phyloP scores from a whole-genome alignment of 495 filamentous ascomycete genomes.

The Bacidia gigantensis region DNA sequence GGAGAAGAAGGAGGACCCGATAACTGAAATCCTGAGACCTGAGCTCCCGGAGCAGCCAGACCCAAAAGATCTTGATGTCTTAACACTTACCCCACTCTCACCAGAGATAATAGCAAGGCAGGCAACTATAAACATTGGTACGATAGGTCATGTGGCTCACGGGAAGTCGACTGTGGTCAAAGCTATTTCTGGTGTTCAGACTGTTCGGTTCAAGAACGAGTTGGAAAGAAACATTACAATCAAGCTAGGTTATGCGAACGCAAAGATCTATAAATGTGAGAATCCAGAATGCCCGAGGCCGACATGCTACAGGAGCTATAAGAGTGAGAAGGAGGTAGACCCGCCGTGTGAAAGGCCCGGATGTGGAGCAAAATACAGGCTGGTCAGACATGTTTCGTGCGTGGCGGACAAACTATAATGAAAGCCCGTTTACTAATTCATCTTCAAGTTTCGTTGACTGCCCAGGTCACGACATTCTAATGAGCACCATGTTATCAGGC shows the following conservation, averaged over 20 bases:
- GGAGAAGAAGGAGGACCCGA: constrained; percentile 19
- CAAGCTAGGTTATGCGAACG: constrained; percentile 98
- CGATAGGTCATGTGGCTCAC: constrained; percentile 97
- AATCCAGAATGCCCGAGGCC: constrained; percentile 80
- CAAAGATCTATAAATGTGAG: constrained; percentile 98
- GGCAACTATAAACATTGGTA: constrained; percentile 98
- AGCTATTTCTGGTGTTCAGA: constrained; percentile 97
- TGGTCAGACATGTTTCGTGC: constrained; percentile 80
- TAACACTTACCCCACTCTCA: constrained; percentile 64
- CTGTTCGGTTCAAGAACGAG: constrained; percentile 98
- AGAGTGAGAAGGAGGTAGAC: constrained; percentile 95
- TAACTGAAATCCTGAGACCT: constrained; percentile 36
- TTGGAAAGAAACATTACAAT: constrained; percentile 98
- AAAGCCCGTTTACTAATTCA: constrained; percentile 13
- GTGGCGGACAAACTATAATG: constrained; percentile 21
- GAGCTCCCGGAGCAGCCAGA: constrained; percentile 82
- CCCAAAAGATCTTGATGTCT: constrained; percentile 68
- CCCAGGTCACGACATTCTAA: constrained; percentile 99
- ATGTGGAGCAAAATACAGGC: constrained; percentile 67
- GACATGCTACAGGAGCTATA: constrained; percentile 91
- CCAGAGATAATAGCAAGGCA: constrained; percentile 95
- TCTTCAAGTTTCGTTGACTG: constrained; percentile 81
- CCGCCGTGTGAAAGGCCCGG: constrained; percentile 90
- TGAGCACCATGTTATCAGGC: constrained; percentile 99
- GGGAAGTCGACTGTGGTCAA: constrained; percentile 98